Conservation (phyloP, 2,329 filamentous ascomycete genomes). For the Talaromyces sp. region DNA sequence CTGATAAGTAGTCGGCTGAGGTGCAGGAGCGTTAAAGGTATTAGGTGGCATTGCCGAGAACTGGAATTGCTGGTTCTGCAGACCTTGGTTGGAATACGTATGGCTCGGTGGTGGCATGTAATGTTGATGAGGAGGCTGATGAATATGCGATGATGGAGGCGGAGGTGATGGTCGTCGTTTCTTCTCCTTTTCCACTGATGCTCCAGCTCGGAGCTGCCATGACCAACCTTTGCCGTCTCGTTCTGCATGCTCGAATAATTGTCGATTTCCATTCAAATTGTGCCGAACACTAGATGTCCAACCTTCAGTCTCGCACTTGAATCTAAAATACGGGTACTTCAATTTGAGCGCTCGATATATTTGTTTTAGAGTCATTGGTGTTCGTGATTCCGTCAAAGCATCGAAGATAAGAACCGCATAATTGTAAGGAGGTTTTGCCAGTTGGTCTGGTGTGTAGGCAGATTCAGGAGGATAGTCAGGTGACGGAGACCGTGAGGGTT, state of each 20-base stretch:
- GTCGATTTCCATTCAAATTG: conserved; percentile 55
- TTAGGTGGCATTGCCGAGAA: conserved; percentile 33
- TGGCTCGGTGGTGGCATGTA: conserved; percentile 34
- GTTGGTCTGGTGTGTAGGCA: conserved; percentile 58
- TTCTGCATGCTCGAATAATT: conserved; percentile 56
- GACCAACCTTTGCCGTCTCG: conserved; percentile 59
- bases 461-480: conserved; percentile 56
- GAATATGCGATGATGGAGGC: conserved; percentile 32
- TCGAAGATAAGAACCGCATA: conserved; percentile 62
- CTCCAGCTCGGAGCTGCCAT: conserved; percentile 56
- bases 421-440: conserved; percentile 57
- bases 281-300: conserved; percentile 65
- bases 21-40: conserved; percentile 28
- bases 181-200: conserved; percentile 56
- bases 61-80: conserved; percentile 34
- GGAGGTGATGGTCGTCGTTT: conserved; percentile 46
- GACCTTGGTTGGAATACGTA: conserved; percentile 27
- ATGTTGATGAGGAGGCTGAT: conserved; percentile 24
- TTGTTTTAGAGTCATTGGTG: conserved; percentile 59
- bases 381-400: conserved; percentile 53
- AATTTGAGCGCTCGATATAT: conserved; percentile 61
- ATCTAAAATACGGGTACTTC: conserved; percentile 58
- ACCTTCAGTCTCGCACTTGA: conserved; percentile 59
- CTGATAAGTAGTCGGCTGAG: conserved; percentile 24
- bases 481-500: conserved; percentile 55